Evolutionary conservation across 345 rosid genomes (phyloP).

Genomic region (Stellera chamaejasme): DNA sequence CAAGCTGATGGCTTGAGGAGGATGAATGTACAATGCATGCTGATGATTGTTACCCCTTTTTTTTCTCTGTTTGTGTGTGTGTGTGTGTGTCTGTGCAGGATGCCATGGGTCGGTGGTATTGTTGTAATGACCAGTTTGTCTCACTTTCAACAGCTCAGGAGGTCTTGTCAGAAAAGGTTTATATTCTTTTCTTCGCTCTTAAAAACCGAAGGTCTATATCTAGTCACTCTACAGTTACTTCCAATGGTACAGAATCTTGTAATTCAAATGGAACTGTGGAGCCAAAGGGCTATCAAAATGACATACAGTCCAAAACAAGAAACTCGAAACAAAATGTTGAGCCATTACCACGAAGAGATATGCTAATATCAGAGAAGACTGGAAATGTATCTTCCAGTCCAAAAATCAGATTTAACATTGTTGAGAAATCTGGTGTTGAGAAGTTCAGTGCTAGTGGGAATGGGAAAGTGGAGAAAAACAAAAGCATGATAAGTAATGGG

Average conservation of each 20-base stretch:
- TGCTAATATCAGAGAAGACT: constrained; percentile 31
- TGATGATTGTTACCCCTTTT: not conserved
- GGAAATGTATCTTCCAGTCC: constrained; percentile 48
- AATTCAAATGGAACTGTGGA: constrained; percentile 45
- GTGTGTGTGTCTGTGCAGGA: constrained; percentile 37
- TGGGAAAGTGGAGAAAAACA: constrained; percentile 45
- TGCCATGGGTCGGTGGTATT: constrained; percentile 81
- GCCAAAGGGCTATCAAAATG: constrained; percentile 27
- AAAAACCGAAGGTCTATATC: constrained; percentile 54
- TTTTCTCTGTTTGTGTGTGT: not conserved
- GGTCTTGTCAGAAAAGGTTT: constrained; percentile 90
- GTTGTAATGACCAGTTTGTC: constrained; percentile 85
- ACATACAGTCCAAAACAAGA: constrained; percentile 27
- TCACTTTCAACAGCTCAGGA: constrained; percentile 70
- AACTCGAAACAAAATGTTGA: constrained; percentile 29
- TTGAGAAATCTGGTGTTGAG: constrained; percentile 46
- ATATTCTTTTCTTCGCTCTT: constrained; percentile 87
- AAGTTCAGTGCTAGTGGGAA: constrained; percentile 32
- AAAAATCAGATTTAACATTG: constrained; percentile 45
- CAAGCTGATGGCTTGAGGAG: constrained; percentile 2
- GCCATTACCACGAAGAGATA: constrained; percentile 29
- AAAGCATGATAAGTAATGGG: constrained; percentile 31
- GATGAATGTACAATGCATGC: not conserved
- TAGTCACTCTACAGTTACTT: constrained; percentile 20
- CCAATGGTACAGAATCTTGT: constrained; percentile 50